These are phyloP conservation scores for Collariella sp. DNA, from an alignment of 495 filamentous ascomycete genomes.

Conservation along the genomic window DNA sequence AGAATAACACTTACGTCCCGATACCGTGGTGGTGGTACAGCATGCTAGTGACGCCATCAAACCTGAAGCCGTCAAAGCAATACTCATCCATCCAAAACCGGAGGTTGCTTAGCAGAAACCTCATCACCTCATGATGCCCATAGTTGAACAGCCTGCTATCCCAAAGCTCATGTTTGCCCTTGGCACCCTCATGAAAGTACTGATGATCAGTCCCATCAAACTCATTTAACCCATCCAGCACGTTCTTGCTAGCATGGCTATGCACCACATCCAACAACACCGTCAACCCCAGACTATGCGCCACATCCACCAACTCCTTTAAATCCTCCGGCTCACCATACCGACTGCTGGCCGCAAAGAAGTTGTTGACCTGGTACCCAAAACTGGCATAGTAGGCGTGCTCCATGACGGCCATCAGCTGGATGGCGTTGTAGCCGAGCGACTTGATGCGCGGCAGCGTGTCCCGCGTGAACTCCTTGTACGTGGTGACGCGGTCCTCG, in stretches of 20 bases:
- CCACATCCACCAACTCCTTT: slow-evolving; percentile 93
- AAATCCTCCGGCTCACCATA: slow-evolving; percentile 92
- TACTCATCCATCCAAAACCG: slow-evolving; percentile 99
- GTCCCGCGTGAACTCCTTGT: slow-evolving; percentile 92
- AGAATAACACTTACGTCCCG: slow-evolving; percentile 72
- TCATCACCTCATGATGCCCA: slow-evolving; percentile 83
- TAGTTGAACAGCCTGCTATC: slow-evolving; percentile 97
- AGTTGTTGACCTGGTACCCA: slow-evolving; percentile 96
- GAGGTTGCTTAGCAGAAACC: slow-evolving; percentile 90
- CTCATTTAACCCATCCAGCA: slow-evolving; percentile 84
- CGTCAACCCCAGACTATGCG: slow-evolving; percentile 82
- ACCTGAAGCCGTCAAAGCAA: slow-evolving; percentile 90
- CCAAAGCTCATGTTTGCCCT: slow-evolving; percentile 86
- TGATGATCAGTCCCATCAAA: slow-evolving; percentile 92
- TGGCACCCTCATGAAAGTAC: slow-evolving; percentile 84
- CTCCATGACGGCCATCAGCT: slow-evolving; percentile 98
- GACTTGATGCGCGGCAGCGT: slow-evolving; percentile 85
- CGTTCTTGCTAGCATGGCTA: slow-evolving; percentile 96
- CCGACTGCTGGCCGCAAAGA: slow-evolving; percentile 94
- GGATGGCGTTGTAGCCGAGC: slow-evolving; percentile 94
- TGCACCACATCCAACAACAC: slow-evolving; percentile 95
- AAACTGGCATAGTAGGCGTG: slow-evolving; percentile 99
- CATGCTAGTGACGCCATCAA: slow-evolving; percentile 98
- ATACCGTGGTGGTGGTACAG: slow-evolving; percentile 94
- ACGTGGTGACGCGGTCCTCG: slow-evolving; percentile 78